Evolutionary conservation across 495 filamentous ascomycete species (phyloP).

Genomic region (Penicillium lagena): DNA sequence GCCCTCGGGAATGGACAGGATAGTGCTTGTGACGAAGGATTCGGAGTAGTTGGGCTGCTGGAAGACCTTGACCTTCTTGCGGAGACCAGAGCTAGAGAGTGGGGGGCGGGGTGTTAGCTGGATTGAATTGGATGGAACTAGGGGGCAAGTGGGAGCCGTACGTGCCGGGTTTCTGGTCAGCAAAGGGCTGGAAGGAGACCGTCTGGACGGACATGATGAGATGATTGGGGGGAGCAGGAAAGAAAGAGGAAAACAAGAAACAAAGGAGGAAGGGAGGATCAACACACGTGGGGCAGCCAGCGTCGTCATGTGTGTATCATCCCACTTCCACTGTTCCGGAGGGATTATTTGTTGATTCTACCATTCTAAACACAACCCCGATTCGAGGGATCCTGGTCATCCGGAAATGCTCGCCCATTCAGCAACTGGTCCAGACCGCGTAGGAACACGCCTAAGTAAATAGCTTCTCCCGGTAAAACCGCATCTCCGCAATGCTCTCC

Average conservation of each 20-base stretch:
- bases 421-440: not conserved
- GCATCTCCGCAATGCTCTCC: conserved; percentile 89
- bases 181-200: conserved; percentile 71
- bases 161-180: conserved; percentile 99
- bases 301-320: conserved; percentile 28
- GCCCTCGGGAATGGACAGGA: conserved; percentile 94
- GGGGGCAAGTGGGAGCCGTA: conserved; percentile 47
- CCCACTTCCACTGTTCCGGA: conserved; percentile 2
- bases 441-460: conserved; percentile 13
- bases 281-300: conserved; percentile 20
- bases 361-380: too few species aligned
- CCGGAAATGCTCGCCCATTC: too few species aligned
- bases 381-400: too few species aligned
- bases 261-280: conserved; percentile 14
- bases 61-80: conserved; percentile 98
- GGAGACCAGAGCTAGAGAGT: conserved; percentile 75
- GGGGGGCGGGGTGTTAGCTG: conserved; percentile 14
- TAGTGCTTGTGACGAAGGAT: conserved; percentile 85
- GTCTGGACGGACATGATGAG: conserved; percentile 64
- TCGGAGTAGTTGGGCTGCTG: conserved; percentile 93
- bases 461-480: conserved; percentile 56
- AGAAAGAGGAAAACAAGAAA: conserved; percentile 1
- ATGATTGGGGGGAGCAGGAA: conserved; percentile 1
- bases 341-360: too few species aligned
- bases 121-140: not conserved